phyloP scores from a whole-genome alignment of 1,284 basidiomycete genomes.

The Puccinia hordei region DNA sequence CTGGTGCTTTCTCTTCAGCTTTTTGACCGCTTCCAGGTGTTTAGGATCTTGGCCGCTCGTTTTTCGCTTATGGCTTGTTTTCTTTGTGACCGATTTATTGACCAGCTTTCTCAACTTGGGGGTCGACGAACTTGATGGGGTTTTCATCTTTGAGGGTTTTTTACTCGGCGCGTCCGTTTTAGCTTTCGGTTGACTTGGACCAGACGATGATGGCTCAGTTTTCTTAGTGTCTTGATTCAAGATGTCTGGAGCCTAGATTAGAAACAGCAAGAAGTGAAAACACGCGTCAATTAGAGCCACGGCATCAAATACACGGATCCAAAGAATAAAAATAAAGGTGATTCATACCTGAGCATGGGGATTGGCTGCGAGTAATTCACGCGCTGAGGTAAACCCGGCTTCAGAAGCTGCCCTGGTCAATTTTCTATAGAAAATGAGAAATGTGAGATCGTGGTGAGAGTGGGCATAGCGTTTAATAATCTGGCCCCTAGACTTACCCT shows the following conservation, averaged over 20 bases:
- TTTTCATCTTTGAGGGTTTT: slow-evolving; percentile 7
- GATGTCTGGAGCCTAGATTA: slow-evolving; percentile 40
- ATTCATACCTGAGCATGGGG: slow-evolving; percentile 43
- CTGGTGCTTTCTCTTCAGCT: slow-evolving; percentile 26
- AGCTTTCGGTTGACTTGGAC: neutral
- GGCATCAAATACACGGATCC: neutral
- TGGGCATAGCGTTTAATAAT: neutral
- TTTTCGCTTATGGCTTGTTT: slow-evolving; percentile 22
- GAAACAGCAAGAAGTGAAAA: neutral
- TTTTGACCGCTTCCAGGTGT: slow-evolving; percentile 17
- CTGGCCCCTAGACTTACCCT: slow-evolving; percentile 26
- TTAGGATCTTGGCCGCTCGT: slow-evolving; percentile 10
- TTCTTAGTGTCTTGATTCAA: slow-evolving; percentile 26
- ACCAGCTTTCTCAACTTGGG: neutral
- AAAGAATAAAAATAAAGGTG: neutral
- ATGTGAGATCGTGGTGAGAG: neutral
- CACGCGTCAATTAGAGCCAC: neutral
- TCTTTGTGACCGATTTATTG: slow-evolving; percentile 11
- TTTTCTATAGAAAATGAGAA: slow-evolving; percentile 11
- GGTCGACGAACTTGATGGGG: neutral
- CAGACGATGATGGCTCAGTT: neutral
- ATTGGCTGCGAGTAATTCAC: slow-evolving; percentile 40
- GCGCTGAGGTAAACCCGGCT: slow-evolving; percentile 41
- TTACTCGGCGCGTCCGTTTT: slow-evolving; percentile 18
- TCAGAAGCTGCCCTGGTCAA: slow-evolving; percentile 29